A percentile compares a stretch with the other conserved stretches of the same genome.
These are phyloP conservation scores for Halophytophthora polymorphica DNA, from an alignment of 352 stramenopile species.

Conservation along the genomic window DNA sequence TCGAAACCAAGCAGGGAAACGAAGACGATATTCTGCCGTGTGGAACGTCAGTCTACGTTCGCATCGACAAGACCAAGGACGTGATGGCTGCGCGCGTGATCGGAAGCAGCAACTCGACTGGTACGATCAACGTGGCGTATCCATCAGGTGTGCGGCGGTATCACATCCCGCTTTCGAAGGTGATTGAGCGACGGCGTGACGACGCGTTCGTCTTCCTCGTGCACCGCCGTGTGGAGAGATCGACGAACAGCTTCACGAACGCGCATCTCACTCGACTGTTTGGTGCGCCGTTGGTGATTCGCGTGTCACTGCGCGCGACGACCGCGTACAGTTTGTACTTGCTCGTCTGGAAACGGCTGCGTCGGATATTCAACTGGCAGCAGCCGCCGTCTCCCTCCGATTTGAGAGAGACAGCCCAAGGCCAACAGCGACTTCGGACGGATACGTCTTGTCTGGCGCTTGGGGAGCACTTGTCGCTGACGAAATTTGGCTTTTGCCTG, in stretches of 20 bases:
- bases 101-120: conserved; percentile 49
- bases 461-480: conserved; percentile 53
- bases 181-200: conserved; percentile 43
- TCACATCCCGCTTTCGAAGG: conserved; percentile 54
- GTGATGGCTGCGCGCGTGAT: conserved; percentile 62
- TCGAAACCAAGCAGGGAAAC: conserved; percentile 18
- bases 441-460: conserved; percentile 61
- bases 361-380: conserved; percentile 85
- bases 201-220: conserved; percentile 80
- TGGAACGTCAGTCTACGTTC: conserved; percentile 59
- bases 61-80: conserved; percentile 62
- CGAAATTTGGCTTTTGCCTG: conserved; percentile 83
- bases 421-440: conserved; percentile 22
- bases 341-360: conserved; percentile 72
- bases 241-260: conserved; percentile 78
- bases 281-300: conserved; percentile 69
- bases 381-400: conserved; percentile 34
- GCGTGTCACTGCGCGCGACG: conserved; percentile 59
- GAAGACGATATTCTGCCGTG: conserved; percentile 35
- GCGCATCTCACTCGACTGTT: conserved; percentile 77
- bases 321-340: conserved; percentile 76
- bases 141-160: conserved; percentile 56
- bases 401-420: conserved; percentile 17
- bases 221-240: conserved; percentile 79
- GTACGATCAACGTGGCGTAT: conserved; percentile 68